Base-by-base conservation (phyloP, 345 rosid genomes). In the Gossypium stocksii region DNA sequence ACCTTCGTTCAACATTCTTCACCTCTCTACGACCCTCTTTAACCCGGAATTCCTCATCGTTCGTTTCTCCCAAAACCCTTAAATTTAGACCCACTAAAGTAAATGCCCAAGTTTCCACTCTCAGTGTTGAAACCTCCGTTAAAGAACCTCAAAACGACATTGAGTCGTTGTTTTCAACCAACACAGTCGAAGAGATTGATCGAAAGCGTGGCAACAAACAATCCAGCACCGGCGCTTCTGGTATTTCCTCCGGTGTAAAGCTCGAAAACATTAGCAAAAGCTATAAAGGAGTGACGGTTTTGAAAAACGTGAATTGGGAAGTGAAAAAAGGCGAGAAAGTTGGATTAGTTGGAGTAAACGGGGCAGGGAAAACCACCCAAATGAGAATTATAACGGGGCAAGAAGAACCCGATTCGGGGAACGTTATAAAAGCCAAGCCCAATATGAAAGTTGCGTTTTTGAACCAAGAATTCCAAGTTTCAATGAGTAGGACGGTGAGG, bases 361-460 rank as follows among this genome's bases (percentile, higher is more conserved):
- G 98, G 4, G 98, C 98, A 0, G 98, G 98, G 20, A 94, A 94
- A 82, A 94, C 98, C 38, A 94, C 97, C 49, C 98, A 94, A 85
- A 73, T 92, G 83, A 90, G 89, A 82, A 94, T 94, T 58, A 94
- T 94, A 48, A 56, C 97, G 0, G 98, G 98, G 11, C 90, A 80
- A 61, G 98, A 94, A 58, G 92, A 89, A 44, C 91, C 98, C 10
- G 97, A 94, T 85, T 84, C 93, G 17, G 98, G 98, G 9, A 89
- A 88, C 60, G 97, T 94, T 14, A 82, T 94, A 8, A 90, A 87
- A 80, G 97, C 91, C 10, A 92, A 87, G 77, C 71, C 80, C 22
- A 82, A 90, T 67, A 85, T 94, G 95, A 94, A 90, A 80, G 72
- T 90, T 2, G 85, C 95, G 9, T 92, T 92, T 67, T 80, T 94